Conservation (phyloP, 495 filamentous ascomycete species). For the Aspergillus haitiensis region DNA sequence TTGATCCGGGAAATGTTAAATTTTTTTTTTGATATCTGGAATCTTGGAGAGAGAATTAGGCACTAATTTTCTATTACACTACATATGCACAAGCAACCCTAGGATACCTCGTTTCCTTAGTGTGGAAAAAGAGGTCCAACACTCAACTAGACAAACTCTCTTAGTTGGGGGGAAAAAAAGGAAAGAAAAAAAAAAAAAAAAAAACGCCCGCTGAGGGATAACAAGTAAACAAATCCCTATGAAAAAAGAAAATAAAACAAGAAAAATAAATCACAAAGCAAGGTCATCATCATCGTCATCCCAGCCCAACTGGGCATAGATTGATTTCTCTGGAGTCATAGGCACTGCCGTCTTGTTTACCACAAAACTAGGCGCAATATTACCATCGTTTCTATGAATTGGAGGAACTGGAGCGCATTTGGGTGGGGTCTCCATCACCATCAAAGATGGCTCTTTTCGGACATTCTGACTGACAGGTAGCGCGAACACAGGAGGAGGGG, state of each 20-base stretch:
- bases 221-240: conserved; percentile 1
- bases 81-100: background rate
- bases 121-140: background rate
- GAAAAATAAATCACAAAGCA: conserved; percentile 13
- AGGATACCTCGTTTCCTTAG: background rate
- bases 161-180: background rate
- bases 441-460: conserved; percentile 17
- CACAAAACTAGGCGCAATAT: background rate
- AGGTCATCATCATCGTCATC: conserved; percentile 59
- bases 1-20: too few relatives aligned
- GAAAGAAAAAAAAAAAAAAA: background rate
- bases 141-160: background rate
- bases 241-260: background rate
- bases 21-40: too few relatives aligned
- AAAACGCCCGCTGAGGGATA: conserved; percentile 22
- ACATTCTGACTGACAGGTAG: conserved; percentile 6
- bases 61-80: background rate
- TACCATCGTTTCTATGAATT: background rate
- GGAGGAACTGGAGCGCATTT: conserved; percentile 26
- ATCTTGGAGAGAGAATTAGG: too few relatives aligned
- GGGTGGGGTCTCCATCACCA: conserved; percentile 48
- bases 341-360: conserved; percentile 23
- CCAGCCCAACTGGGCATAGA: conserved; percentile 78
- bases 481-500: conserved; percentile 15
- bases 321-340: conserved; percentile 49